These are phyloP conservation scores for Porphyrellus cyaneotinctus DNA, from an alignment of 768 basidiomycete species.

Conservation along the genomic window DNA sequence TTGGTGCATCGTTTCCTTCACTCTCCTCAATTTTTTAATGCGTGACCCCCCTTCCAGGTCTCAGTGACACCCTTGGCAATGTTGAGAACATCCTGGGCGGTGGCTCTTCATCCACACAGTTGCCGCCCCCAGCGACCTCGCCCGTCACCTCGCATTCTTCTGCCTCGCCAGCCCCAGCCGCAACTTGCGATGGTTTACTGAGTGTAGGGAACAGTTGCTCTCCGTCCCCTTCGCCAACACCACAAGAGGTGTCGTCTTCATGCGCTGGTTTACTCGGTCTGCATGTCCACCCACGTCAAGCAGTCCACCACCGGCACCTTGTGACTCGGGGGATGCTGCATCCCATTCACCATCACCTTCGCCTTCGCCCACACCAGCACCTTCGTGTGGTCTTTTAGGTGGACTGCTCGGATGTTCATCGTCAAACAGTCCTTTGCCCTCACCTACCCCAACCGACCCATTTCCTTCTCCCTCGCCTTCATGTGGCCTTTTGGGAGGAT, in stretches of 20 bases:
- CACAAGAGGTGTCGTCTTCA: too few species aligned
- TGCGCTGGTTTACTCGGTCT: background rate
- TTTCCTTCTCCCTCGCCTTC: background rate
- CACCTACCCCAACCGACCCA: too few species aligned
- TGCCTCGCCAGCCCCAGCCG: background rate
- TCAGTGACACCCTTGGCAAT: background rate
- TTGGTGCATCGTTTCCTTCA: constrained; percentile 6
- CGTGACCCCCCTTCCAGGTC: constrained; percentile 1
- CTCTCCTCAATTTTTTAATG: background rate
- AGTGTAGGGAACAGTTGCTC: background rate
- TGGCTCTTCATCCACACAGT: background rate
- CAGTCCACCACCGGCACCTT: background rate
- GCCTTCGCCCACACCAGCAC: background rate
- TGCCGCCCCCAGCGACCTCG: constrained; percentile 1
- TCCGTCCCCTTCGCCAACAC: background rate
- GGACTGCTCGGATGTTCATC: background rate
- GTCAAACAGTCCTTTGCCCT: background rate
- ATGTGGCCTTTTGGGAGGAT: background rate
- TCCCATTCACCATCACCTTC: background rate
- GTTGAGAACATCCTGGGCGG: background rate
- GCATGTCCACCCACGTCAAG: background rate
- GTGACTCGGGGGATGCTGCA: background rate
- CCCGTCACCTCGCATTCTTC: constrained; percentile 8
- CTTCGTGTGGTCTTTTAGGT: background rate
- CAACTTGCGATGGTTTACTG: background rate